phyloP scores from a whole-genome alignment of 2,329 filamentous ascomycete genomes.

The Penicillium thymicola region DNA sequence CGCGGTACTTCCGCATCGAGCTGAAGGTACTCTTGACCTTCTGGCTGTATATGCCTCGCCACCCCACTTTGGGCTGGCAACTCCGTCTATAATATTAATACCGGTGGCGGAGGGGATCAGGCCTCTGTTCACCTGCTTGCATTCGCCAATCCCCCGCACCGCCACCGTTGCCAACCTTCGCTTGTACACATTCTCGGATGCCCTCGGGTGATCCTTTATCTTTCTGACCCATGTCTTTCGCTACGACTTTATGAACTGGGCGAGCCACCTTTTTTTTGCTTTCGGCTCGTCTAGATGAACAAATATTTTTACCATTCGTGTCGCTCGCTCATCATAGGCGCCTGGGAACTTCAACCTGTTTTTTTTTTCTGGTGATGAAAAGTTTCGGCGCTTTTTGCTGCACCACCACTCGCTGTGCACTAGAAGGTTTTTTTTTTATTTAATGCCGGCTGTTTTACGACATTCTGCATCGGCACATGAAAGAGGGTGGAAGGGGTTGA shows the following conservation, averaged over 20 bases:
- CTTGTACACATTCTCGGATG: slow-evolving; percentile 33
- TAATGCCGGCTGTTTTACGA: slow-evolving; percentile 27
- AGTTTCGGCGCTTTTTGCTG: slow-evolving; percentile 31
- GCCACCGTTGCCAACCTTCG: slow-evolving; percentile 36
- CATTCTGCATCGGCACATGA: slow-evolving; percentile 35
- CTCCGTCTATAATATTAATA: slow-evolving; percentile 43
- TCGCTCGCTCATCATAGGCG: slow-evolving; percentile 41
- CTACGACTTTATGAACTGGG: slow-evolving; percentile 30
- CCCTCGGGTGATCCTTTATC: slow-evolving; percentile 18
- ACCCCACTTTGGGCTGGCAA: slow-evolving; percentile 16
- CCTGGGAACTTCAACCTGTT: slow-evolving; percentile 29
- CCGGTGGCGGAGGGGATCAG: slow-evolving; percentile 24
- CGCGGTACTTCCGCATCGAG: slow-evolving; percentile 21
- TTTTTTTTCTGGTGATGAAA: slow-evolving; percentile 21
- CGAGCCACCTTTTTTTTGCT: slow-evolving; percentile 29
- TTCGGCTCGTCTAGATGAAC: slow-evolving; percentile 33
- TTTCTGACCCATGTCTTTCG: slow-evolving; percentile 36
- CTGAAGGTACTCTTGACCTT: slow-evolving; percentile 22
- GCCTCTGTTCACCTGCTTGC: slow-evolving; percentile 12
- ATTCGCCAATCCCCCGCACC: slow-evolving; percentile 13
- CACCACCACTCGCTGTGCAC: slow-evolving; percentile 42
- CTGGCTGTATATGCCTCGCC: slow-evolving; percentile 40
- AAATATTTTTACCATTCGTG: slow-evolving; percentile 36
- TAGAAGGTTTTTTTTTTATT: slow-evolving; percentile 26
- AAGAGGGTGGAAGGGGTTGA: neutral